Conservation (phyloP, 2,329 filamentous ascomycete species). For the Hyphodiscus sp. region DNA sequence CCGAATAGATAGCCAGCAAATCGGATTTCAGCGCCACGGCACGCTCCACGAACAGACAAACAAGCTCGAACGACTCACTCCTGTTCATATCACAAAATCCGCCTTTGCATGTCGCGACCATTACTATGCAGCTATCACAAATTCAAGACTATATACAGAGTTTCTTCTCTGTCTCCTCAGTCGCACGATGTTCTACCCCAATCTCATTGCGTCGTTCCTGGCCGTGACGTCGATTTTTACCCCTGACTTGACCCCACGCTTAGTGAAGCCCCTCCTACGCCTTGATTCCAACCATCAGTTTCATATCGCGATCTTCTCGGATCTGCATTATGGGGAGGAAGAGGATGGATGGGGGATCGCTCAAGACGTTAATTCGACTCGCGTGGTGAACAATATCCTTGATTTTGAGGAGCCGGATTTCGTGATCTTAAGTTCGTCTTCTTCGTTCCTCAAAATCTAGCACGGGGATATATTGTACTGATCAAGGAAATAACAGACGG, state of each 20-base stretch:
- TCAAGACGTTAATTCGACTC: constrained; percentile 50
- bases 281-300: constrained; percentile 30
- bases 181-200: background rate
- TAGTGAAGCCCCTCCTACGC: background rate
- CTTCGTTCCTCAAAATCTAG: background rate
- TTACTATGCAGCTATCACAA: background rate
- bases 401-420: constrained; percentile 50
- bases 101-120: background rate
- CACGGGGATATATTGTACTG: background rate
- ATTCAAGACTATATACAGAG: background rate
- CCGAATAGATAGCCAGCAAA: background rate
- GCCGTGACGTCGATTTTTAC: background rate
- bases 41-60: background rate
- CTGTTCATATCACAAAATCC: no score
- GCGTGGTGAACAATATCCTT: constrained; percentile 53
- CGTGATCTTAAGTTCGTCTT: constrained; percentile 50
- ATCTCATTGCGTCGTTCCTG: background rate
- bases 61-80: no score
- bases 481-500: constrained; percentile 37
- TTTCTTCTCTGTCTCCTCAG: background rate
- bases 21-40: background rate
- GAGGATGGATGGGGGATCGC: constrained; percentile 36
- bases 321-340: constrained; percentile 64
- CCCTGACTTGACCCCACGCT: background rate
- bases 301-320: constrained; percentile 52